Conservation (phyloP, 2,329 filamentous ascomycete species). For the Cladosporium oxysporum region DNA sequence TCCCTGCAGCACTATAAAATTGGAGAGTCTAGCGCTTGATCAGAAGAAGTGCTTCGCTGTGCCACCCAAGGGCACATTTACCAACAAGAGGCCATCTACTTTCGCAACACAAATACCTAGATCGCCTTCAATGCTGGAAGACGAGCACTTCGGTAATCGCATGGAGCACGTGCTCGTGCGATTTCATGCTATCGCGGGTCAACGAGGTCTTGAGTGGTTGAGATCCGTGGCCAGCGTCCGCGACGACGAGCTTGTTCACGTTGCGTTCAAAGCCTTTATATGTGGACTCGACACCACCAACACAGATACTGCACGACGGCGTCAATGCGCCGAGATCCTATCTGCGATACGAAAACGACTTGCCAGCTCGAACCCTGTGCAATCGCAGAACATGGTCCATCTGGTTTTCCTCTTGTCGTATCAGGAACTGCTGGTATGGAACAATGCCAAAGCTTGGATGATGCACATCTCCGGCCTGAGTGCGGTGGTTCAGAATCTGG, state of each 20-base stretch:
- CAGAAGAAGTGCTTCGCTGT: background rate
- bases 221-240: background rate
- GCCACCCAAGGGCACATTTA: background rate
- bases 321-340: background rate
- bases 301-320: background rate
- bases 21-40: background rate
- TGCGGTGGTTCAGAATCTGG: background rate
- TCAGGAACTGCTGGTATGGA: constrained; percentile 9
- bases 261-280: background rate
- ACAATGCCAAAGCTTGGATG: constrained; percentile 9
- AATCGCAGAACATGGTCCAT: background rate
- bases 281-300: background rate
- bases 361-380: background rate
- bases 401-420: constrained; percentile 1
- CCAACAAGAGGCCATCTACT: background rate
- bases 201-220: background rate
- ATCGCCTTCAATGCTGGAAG: background rate
- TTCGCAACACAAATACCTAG: background rate
- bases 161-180: constrained; percentile 3
- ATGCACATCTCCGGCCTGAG: constrained; percentile 9
- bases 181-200: background rate
- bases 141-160: background rate
- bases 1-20: background rate
- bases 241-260: background rate
- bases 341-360: background rate